phyloP scores from a whole-genome alignment of 192 early-diverging fungal species.

The Entomortierella lignicola region DNA sequence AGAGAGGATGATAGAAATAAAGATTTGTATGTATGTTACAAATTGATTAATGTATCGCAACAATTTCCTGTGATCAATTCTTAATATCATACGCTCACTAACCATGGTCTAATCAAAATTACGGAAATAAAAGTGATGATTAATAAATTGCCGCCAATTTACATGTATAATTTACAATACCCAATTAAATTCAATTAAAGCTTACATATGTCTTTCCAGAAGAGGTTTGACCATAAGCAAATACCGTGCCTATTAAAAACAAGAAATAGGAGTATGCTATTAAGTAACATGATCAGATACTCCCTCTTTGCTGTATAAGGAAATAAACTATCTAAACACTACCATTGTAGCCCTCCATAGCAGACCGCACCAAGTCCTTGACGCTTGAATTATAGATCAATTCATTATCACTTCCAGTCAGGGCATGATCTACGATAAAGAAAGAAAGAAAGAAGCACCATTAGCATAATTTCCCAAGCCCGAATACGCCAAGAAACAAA shows the following conservation, averaged over 20 bases:
- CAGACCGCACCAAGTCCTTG: constrained; percentile 43
- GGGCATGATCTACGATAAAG: constrained; percentile 38
- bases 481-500: not conserved
- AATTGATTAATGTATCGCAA: not conserved
- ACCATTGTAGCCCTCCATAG: constrained; percentile 97
- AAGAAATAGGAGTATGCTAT: not conserved
- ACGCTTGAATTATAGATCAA: constrained; percentile 48
- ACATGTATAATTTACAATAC: not conserved
- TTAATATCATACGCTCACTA: not conserved
- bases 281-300: too few species aligned
- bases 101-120: constrained; percentile 61
- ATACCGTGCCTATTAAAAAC: constrained; percentile 79
- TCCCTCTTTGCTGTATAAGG: too few species aligned
- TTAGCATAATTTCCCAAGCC: not conserved
- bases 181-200: not conserved
- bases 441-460: not conserved
- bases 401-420: constrained; percentile 58
- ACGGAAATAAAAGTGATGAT: not conserved
- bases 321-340: constrained; percentile 4
- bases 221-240: constrained; percentile 98
- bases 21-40: too few species aligned
- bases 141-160: too few species aligned
- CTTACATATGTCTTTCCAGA: constrained; percentile 91
- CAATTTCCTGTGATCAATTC: too few species aligned
- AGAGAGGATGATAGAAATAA: not conserved